phyloP scores from a whole-genome alignment of 2,329 filamentous ascomycete genomes.

The Zasmidium citrigriseum region DNA sequence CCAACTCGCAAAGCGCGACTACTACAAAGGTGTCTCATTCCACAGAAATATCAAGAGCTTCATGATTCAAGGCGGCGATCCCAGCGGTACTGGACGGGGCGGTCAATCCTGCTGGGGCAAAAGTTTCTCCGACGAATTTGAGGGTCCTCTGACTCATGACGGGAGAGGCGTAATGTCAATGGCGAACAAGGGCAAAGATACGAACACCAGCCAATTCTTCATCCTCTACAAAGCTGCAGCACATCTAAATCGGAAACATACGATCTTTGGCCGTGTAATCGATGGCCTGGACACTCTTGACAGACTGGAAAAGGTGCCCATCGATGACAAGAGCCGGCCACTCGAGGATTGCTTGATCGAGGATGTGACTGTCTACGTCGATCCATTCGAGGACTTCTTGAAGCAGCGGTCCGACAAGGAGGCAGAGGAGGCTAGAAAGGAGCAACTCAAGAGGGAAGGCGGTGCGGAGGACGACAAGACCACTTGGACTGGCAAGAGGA shows the following conservation, averaged over 20 bases:
- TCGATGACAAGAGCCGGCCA: constrained; percentile 74
- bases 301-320: constrained; percentile 74
- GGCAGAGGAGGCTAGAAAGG: constrained; percentile 64
- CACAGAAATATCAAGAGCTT: constrained; percentile 94
- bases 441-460: constrained; percentile 63
- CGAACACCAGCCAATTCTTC: constrained; percentile 94
- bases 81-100: constrained; percentile 87
- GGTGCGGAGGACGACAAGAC: constrained; percentile 84
- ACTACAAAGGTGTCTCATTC: constrained; percentile 81
- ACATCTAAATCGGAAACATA: constrained; percentile 93
- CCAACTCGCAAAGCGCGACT: constrained; percentile 81
- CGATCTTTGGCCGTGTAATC: constrained; percentile 88
- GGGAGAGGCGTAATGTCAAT: constrained; percentile 80
- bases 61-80: constrained; percentile 97
- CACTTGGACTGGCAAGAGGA: constrained; percentile 94
- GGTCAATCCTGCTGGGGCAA: constrained; percentile 91
- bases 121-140: constrained; percentile 90
- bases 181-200: constrained; percentile 99
- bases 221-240: constrained; percentile 82
- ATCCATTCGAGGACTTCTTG: constrained; percentile 93
- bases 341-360: constrained; percentile 77
- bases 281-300: constrained; percentile 68
- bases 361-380: constrained; percentile 82
- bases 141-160: constrained; percentile 84
- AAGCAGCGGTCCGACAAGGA: constrained; percentile 59